Conservation (phyloP, 768 basidiomycete species). For the Omphalotus guepiniiformis region DNA sequence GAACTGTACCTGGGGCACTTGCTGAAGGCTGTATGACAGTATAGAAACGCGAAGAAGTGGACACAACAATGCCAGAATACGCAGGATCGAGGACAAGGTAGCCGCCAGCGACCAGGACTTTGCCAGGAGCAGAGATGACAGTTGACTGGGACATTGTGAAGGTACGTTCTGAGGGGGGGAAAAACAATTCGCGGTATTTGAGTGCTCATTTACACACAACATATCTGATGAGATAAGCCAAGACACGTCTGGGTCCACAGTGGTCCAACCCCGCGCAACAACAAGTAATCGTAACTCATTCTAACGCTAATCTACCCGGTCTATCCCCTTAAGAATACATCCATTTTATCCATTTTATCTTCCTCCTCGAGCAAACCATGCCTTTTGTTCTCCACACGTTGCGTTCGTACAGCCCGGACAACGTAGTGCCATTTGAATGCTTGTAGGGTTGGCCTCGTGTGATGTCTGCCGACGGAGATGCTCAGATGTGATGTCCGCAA, state of each 20-base stretch:
- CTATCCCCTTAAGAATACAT: not conserved
- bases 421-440: conserved; percentile 77
- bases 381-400: conserved; percentile 83
- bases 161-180: too few relatives aligned
- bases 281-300: too few relatives aligned
- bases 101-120: conserved; percentile 92
- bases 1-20: conserved; percentile 40
- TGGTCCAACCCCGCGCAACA: too few relatives aligned
- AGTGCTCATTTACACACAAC: too few relatives aligned
- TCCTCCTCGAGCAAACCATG: conserved; percentile 84
- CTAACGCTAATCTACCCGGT: too few relatives aligned
- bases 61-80: conserved; percentile 84
- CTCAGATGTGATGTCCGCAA: conserved; percentile 84
- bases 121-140: conserved; percentile 88
- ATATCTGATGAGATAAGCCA: conserved; percentile 2
- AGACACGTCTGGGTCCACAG: too few relatives aligned
- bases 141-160: conserved; percentile 47
- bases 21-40: conserved; percentile 51
- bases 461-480: conserved; percentile 66
- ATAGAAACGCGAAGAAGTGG: conserved; percentile 94
- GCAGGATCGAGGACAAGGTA: conserved; percentile 92
- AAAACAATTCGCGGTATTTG: too few relatives aligned
- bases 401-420: conserved; percentile 94
- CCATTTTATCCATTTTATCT: conserved; percentile 13
- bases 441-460: conserved; percentile 58